Evolutionary conservation across 495 filamentous ascomycete species (phyloP).

Genomic region (Daldinia caldariorum): DNA sequence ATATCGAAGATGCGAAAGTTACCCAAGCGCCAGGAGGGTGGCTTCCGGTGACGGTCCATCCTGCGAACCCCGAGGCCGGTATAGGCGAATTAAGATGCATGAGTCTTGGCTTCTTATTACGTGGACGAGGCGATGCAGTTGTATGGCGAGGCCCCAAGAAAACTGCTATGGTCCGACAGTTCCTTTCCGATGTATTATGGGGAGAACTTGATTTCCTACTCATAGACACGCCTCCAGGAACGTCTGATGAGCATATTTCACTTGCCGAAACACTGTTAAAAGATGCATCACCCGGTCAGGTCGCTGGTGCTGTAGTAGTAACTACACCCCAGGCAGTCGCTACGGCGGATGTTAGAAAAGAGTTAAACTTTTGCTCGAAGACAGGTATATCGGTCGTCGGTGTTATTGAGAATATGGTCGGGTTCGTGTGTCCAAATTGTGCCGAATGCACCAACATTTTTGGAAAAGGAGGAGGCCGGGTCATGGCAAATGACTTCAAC

Average conservation of each 20-base stretch:
- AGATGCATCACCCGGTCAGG: slow-evolving; percentile 66
- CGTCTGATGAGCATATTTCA: slow-evolving; percentile 96
- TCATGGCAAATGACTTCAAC: slow-evolving; percentile 87
- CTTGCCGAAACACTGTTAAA: slow-evolving; percentile 84
- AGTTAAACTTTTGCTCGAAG: slow-evolving; percentile 94
- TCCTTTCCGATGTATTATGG: slow-evolving; percentile 93
- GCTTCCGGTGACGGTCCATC: slow-evolving; percentile 86
- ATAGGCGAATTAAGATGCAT: slow-evolving; percentile 83
- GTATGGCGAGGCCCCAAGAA: slow-evolving; percentile 99
- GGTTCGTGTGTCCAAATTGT: slow-evolving; percentile 95
- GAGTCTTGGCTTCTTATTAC: slow-evolving; percentile 91
- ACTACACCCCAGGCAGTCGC: slow-evolving; percentile 96
- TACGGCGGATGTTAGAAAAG: slow-evolving; percentile 93
- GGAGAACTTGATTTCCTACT: slow-evolving; percentile 86
- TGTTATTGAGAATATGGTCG: slow-evolving; percentile 97
- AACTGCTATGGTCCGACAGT: slow-evolving; percentile 98
- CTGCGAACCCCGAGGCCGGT: slow-evolving; percentile 56
- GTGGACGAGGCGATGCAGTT: slow-evolving; percentile 83
- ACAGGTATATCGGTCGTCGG: slow-evolving; percentile 83
- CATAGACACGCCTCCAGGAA: slow-evolving; percentile 95
- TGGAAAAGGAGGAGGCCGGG: slow-evolving; percentile 84
- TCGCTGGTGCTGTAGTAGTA: slow-evolving; percentile 87
- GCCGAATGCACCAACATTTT: slow-evolving; percentile 94
- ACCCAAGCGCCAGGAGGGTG: slow-evolving; percentile 89
- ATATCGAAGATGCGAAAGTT: slow-evolving; percentile 87